Percentiles rank a stretch among this genome's conserved stretches.
phyloP scores from a whole-genome alignment of 805 yeast genomes.

The Tetrapisispora iriomotensis region DNA sequence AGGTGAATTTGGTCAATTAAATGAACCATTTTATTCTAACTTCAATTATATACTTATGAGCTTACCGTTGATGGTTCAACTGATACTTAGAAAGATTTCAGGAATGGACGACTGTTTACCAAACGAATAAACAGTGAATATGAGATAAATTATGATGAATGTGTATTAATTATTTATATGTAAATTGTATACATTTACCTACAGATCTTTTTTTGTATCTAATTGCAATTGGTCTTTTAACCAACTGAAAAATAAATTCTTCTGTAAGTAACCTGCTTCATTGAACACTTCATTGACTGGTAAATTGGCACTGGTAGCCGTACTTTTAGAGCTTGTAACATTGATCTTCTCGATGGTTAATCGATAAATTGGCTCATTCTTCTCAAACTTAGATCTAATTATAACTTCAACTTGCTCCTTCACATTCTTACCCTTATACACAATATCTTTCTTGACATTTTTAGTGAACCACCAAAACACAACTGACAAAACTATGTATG shows the following conservation, averaged over 20 bases:
- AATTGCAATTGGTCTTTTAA: conserved; percentile 23
- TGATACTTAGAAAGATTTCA: conserved; percentile 38
- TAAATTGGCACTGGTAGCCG: conserved; percentile 12
- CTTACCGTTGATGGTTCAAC: conserved; percentile 50
- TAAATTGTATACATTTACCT: neutral
- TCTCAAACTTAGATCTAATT: conserved; percentile 28
- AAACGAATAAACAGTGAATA: conserved; percentile 5
- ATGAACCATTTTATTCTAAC: conserved; percentile 64
- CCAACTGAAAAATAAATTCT: conserved; percentile 32
- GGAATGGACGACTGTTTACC: conserved; percentile 54
- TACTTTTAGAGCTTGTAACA: conserved; percentile 7
- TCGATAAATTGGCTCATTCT: conserved; percentile 36
- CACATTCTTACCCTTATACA: conserved; percentile 35
- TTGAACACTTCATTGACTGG: conserved; percentile 31
- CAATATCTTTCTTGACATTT: conserved; percentile 33
- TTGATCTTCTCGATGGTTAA: conserved; percentile 23
- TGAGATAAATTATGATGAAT: neutral
- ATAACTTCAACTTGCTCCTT: conserved; percentile 22
- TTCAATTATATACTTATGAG: conserved; percentile 59
- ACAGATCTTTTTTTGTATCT: conserved; percentile 1
- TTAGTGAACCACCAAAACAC: conserved; percentile 32
- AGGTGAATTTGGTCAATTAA: conserved; percentile 64
- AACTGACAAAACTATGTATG: conserved; percentile 34
- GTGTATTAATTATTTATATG: neutral
- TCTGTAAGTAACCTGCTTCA: conserved; percentile 36